Evolutionary conservation across 106 monocot genomes (phyloP).

Genomic region (Allium cepa): DNA sequence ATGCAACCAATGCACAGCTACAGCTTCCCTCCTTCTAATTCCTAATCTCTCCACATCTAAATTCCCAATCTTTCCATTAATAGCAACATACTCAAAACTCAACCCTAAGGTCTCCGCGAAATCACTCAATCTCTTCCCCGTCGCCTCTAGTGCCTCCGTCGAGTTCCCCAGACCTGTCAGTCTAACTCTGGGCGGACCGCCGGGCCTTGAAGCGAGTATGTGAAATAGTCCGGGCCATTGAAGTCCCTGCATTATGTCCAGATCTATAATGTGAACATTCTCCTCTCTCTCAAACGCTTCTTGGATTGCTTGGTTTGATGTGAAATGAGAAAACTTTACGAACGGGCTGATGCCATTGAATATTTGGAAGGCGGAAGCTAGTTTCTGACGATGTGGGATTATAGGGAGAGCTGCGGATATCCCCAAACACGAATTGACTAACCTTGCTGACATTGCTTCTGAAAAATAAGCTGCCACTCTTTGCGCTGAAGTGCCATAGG

Average conservation of each 20-base stretch:
- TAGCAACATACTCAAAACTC: slow-evolving; percentile 76
- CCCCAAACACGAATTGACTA: slow-evolving; percentile 83
- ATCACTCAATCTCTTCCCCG: slow-evolving; percentile 81
- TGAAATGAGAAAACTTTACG: slow-evolving; percentile 97
- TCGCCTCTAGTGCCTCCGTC: slow-evolving; percentile 75
- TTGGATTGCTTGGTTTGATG: slow-evolving; percentile 94
- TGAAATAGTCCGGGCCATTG: slow-evolving; percentile 96
- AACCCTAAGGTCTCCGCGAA: slow-evolving; percentile 85
- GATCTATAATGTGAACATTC: slow-evolving; percentile 85
- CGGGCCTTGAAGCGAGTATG: slow-evolving; percentile 77
- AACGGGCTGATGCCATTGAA: slow-evolving; percentile 94
- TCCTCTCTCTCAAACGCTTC: slow-evolving; percentile 88
- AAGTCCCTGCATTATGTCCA: slow-evolving; percentile 95
- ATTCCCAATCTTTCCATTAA: slow-evolving; percentile 84
- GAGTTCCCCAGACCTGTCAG: slow-evolving; percentile 85
- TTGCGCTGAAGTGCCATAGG: slow-evolving; percentile 92
- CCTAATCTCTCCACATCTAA: slow-evolving; percentile 68
- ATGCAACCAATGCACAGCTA: slow-evolving; percentile 94
- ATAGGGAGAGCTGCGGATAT: slow-evolving; percentile 67
- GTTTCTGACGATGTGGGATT: slow-evolving; percentile 38
- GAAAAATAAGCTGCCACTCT: slow-evolving; percentile 98
- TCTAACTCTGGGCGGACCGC: slow-evolving; percentile 69
- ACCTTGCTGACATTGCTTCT: slow-evolving; percentile 90
- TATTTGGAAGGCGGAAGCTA: slow-evolving; percentile 84
- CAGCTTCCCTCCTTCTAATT: slow-evolving; percentile 45